Conservation (phyloP, 208 protist species). For the Trypanosoma lewisi region DNA sequence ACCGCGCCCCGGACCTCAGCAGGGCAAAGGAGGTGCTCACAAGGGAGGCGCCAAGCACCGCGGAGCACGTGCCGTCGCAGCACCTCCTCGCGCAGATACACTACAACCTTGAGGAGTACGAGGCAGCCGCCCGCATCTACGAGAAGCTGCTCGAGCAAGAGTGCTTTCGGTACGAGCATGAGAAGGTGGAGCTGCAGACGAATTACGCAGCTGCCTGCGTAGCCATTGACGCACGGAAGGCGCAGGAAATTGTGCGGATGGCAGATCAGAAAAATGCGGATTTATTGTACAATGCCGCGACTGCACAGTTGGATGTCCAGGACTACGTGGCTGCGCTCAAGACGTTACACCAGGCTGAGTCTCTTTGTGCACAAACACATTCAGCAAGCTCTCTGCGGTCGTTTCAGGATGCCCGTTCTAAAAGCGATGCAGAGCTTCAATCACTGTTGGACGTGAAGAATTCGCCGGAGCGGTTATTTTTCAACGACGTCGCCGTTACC, state of each 20-base stretch:
- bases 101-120: conserved; percentile 83
- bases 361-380: conserved; percentile 44
- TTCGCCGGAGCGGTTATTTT: conserved; percentile 64
- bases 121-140: conserved; percentile 62
- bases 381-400: conserved; percentile 42
- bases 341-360: conserved; percentile 67
- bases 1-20: conserved; percentile 57
- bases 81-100: conserved; percentile 80
- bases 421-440: conserved; percentile 28
- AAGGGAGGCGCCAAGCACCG: conserved; percentile 21
- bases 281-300: conserved; percentile 78
- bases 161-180: conserved; percentile 64
- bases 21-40: conserved; percentile 50
- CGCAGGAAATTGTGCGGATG: conserved; percentile 43
- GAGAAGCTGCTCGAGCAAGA: conserved; percentile 41
- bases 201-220: conserved; percentile 76
- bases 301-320: conserved; percentile 58
- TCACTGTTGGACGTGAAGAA: conserved; percentile 26
- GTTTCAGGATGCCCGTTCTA: conserved; percentile 47
- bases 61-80: conserved; percentile 39
- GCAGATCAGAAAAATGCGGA: conserved; percentile 69
- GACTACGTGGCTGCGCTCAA: conserved; percentile 49
- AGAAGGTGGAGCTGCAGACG: conserved; percentile 66
- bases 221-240: conserved; percentile 29
- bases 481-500: conserved; percentile 71